Percentiles rank a stretch among this genome's conserved stretches.
Conservation (phyloP, 2,329 filamentous ascomycete genomes). For the Atkinsonella texensis region DNA sequence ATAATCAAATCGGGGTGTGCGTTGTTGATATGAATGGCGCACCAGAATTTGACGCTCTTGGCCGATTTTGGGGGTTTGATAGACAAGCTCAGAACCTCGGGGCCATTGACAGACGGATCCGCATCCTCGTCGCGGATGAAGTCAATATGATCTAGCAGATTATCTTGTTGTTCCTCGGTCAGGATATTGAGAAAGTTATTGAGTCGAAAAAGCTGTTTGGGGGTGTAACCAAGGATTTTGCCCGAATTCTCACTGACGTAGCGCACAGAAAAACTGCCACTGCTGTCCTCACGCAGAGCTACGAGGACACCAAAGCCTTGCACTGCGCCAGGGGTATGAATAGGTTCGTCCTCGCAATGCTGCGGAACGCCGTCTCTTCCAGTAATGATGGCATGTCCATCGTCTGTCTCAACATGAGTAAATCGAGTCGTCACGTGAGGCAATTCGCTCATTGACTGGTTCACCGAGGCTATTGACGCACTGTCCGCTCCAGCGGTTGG, state of each 20-base stretch:
- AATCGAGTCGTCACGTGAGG: slow-evolving; percentile 59
- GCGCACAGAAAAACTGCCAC: slow-evolving; percentile 56
- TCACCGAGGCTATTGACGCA: slow-evolving; percentile 11
- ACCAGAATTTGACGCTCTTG: slow-evolving; percentile 64
- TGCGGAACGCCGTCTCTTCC: slow-evolving; percentile 64
- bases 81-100: slow-evolving; percentile 74
- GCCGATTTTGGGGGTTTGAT: slow-evolving; percentile 44
- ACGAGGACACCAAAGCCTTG: slow-evolving; percentile 72
- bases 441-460: slow-evolving; percentile 22
- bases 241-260: slow-evolving; percentile 74
- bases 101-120: slow-evolving; percentile 63
- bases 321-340: slow-evolving; percentile 72
- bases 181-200: slow-evolving; percentile 73
- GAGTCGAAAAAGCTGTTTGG: slow-evolving; percentile 61
- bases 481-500: slow-evolving; percentile 3
- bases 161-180: slow-evolving; percentile 72
- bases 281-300: slow-evolving; percentile 57
- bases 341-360: slow-evolving; percentile 81
- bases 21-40: slow-evolving; percentile 67
- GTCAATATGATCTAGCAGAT: slow-evolving; percentile 73
- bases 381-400: slow-evolving; percentile 72
- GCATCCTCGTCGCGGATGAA: slow-evolving; percentile 76
- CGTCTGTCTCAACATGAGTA: slow-evolving; percentile 63
- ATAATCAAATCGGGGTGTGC: slow-evolving; percentile 60
- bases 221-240: slow-evolving; percentile 63